Conservation (phyloP, 768 basidiomycete species). For the Xerocomus brunneocitrinus region DNA sequence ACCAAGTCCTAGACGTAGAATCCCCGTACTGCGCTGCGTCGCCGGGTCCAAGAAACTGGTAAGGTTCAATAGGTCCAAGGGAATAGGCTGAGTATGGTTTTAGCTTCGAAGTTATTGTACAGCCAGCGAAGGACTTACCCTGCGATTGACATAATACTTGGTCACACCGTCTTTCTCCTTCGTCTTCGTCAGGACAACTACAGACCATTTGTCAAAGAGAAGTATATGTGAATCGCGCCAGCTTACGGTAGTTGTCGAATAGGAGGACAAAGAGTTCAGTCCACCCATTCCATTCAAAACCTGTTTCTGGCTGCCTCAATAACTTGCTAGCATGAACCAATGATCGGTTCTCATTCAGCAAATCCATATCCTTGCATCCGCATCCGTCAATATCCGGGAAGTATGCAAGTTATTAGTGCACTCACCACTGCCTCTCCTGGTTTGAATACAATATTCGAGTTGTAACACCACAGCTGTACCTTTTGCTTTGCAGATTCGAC, state of each 20-base stretch:
- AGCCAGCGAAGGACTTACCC: constrained; percentile 44
- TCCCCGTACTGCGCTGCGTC: constrained; percentile 66
- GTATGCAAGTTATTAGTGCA: neutral
- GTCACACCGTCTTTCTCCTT: constrained; percentile 72
- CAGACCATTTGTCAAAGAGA: constrained; percentile 10
- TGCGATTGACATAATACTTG: constrained; percentile 75
- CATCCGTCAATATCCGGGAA: neutral
- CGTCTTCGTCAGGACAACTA: constrained; percentile 87
- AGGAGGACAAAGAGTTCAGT: constrained; percentile 84
- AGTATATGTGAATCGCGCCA: too few species aligned
- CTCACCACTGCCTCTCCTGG: constrained; percentile 64
- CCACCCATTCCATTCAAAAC: constrained; percentile 87
- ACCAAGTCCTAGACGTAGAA: constrained; percentile 58
- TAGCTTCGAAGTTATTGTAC: neutral
- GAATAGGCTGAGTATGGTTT: constrained; percentile 64
- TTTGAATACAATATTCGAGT: constrained; percentile 76
- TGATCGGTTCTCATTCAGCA: constrained; percentile 76
- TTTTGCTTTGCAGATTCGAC: constrained; percentile 82
- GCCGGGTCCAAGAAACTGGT: constrained; percentile 80
- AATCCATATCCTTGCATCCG: constrained; percentile 72
- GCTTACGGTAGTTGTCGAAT: constrained; percentile 92
- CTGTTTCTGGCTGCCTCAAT: constrained; percentile 82
- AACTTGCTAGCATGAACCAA: constrained; percentile 82
- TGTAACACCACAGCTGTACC: constrained; percentile 86
- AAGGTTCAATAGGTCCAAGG: constrained; percentile 83